Base-by-base conservation (phyloP, 176 grass and related monocot species). In the Juncus effusus region DNA sequence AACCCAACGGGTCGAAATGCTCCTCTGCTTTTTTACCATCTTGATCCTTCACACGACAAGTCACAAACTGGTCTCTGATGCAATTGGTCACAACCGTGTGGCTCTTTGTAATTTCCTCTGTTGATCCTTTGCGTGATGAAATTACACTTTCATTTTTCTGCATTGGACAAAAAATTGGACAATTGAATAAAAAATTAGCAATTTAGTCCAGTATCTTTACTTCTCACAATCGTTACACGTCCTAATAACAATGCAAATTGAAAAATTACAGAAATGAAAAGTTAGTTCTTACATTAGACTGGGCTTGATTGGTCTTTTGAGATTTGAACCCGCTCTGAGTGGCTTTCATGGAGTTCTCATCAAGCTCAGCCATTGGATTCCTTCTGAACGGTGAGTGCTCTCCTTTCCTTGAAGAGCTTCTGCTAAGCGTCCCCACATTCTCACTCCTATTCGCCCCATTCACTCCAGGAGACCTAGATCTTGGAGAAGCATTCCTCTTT, bases 321-420 rank as follows among this genome's bases (percentile, higher is more conserved):
- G 62, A 40, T 49, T 81, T 90, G 72, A 38, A 60, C 7, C 42
- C 64, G 59, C 60, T 77, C 40, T 69, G 75, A 40, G 51, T 63
- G 13, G 41, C 62, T 56, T 4, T 76, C 36, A 81, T 67, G 0
- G 69, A 8, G 56, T 96, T 96, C 62, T 86, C 84, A 35, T 96
- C 84, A 37, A 96, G 68, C 66, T 96, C 87, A 1, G 82, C n/a
- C 87, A 96, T 88, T 8, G 92, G 92, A 52, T 81, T 91, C 69
- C 92, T 80, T 4, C 82, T 67, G 42, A 67, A 79, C 1, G 87
- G 87, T 5, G 92, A 91, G 3, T 86, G 67, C 60, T 96, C 92
- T 0, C 84, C 87, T 66, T 91, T 96, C 74, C 85, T 73, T 1
- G 92, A 91, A 5, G 92, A 91, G 74, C 75, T 93, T 40, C 94